Evolutionary conservation across 1,139 yeast species (phyloP), one percentile per base, ranked within the genome.

Genomic region (Candida sp.): DNA sequence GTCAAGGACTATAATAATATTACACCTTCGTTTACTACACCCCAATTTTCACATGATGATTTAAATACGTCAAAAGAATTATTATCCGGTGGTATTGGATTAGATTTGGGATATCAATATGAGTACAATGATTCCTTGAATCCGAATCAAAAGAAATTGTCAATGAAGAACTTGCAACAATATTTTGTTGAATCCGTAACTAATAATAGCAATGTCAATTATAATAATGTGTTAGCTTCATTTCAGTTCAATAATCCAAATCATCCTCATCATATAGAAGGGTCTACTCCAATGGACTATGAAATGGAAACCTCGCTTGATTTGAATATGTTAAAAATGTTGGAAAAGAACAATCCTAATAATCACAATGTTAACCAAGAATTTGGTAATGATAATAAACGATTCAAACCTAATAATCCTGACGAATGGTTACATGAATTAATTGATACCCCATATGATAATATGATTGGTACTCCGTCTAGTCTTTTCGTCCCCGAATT

Each of bases 361-460:
- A 35, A 22, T 12, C 29, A 4, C 15, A n/a, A n/a, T 11, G 22
- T 7, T 12, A 5, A 6, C 12, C 30, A 19, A 8, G 12, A 22
- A 21, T 5, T 5, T 5, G 25, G 33, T n/a, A 23, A 36, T 36
- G 34, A 30, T 19, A 27, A 29, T 22, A 37, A 37, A 33, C 30
- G 30, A 29, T n/a, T 37, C 22, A 37, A 37, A n/a, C 27, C 27
- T 30, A 41, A 38, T 36, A 46, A 53, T 43, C 63, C 67, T 44
- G 75, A 79, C 49, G 82, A 84, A 58, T 79, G 95, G 95, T 56
- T 88, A 42, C 73, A 79, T 47, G 84, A 82, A 63, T 81, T 84
- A 49, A 80, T 82, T 42, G 77, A 74, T 45, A 75, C 87, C 22
- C 82, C 93, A 34, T 73, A 79, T 57, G 83, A 79, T 51, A 48